phyloP scores from a whole-genome alignment of 139 green algal genomes.

The Dunaliella primolecta region DNA sequence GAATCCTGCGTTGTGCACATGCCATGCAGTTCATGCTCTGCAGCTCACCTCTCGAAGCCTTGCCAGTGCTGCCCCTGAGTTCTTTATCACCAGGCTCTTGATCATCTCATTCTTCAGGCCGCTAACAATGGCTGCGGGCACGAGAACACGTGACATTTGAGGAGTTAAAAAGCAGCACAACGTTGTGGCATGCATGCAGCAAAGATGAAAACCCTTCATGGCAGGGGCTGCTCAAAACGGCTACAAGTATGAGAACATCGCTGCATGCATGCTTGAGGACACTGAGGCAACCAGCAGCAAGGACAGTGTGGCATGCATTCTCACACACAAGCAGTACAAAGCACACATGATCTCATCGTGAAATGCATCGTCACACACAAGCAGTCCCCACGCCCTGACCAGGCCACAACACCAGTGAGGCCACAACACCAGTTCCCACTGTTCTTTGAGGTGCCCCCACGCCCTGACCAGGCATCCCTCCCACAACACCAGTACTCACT shows the following conservation, averaged over 20 bases:
- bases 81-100: slow-evolving; percentile 39
- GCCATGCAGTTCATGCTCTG: neutral
- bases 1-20: neutral
- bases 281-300: no score
- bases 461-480: neutral
- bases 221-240: no score
- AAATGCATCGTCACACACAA: neutral
- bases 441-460: neutral
- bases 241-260: no score
- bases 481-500: neutral
- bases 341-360: neutral
- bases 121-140: neutral
- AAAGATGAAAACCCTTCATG: no score
- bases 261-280: no score
- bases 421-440: slow-evolving; percentile 4
- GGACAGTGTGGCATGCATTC: no score
- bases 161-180: neutral
- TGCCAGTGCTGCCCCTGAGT: slow-evolving; percentile 21
- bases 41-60: neutral
- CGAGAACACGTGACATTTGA: neutral
- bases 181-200: no score
- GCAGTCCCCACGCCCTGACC: neutral
- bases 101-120: slow-evolving; percentile 32
- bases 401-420: neutral
- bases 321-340: neutral